Percentiles rank a stretch among this genome's conserved stretches.
These are phyloP conservation scores for Naganishia liquefaciens DNA, from an alignment of 1,284 basidiomycete genomes.

Conservation along the genomic window DNA sequence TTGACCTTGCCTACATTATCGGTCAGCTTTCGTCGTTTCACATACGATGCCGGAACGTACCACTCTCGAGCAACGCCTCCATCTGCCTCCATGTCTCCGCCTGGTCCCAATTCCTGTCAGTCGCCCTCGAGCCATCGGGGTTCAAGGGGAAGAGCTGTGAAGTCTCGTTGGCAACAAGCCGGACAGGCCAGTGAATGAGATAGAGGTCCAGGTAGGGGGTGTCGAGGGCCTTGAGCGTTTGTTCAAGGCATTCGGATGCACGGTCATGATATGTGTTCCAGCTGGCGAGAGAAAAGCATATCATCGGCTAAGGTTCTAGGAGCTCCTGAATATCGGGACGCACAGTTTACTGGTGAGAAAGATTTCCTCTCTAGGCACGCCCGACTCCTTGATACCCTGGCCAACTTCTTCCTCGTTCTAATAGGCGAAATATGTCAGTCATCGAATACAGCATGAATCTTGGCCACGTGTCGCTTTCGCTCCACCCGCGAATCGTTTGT, in stretches of 20 bases:
- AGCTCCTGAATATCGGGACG: conserved; percentile 1
- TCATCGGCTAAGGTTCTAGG: conserved; percentile 21
- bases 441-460: too few species aligned
- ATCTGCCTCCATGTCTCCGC: conserved; percentile 78
- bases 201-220: conserved; percentile 71
- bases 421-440: conserved; percentile 49
- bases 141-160: conserved; percentile 46
- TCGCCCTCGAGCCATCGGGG: conserved; percentile 60
- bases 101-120: conserved; percentile 66
- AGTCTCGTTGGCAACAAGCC: conserved; percentile 44
- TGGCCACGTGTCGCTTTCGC: too few species aligned
- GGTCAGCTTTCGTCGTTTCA: not conserved
- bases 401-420: conserved; percentile 83
- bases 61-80: conserved; percentile 64
- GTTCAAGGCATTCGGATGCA: conserved; percentile 62
- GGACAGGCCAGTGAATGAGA: conserved; percentile 46
- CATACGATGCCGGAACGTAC: conserved; percentile 1
- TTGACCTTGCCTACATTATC: conserved; percentile 63
- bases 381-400: conserved; percentile 73
- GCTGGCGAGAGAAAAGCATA: conserved; percentile 12
- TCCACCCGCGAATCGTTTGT: not conserved
- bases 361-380: conserved; percentile 74
- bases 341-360: conserved; percentile 64
- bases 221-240: conserved; percentile 70
- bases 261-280: conserved; percentile 71